Percentiles rank a stretch among this genome's conserved stretches.
These are phyloP conservation scores for Metroxylon sagu DNA, from an alignment of 176 grass and related monocot genomes.

Conservation along the genomic window DNA sequence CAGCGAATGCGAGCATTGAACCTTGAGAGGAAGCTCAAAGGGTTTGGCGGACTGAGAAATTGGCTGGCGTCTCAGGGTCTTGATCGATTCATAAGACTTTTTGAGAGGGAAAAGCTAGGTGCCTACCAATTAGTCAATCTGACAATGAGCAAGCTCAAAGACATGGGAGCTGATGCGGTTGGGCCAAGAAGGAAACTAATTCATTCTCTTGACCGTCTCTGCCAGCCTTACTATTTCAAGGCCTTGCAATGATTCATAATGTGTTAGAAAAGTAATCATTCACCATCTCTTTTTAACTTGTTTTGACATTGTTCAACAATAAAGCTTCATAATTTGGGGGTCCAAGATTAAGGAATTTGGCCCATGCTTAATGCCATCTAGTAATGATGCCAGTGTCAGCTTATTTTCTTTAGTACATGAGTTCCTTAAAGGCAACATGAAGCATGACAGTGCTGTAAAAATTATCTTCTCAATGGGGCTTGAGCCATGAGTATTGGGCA, in stretches of 20 bases:
- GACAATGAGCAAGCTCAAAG: slow-evolving; percentile 27
- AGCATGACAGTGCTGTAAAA: no score
- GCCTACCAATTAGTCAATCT: slow-evolving; percentile 27
- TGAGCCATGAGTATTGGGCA: no score
- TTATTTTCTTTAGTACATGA: no score
- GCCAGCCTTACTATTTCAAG: slow-evolving; percentile 7
- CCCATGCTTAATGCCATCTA: no score
- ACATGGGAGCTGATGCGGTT: slow-evolving; percentile 29
- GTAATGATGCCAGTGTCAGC: no score
- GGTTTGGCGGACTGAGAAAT: slow-evolving; percentile 16
- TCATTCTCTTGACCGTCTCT: slow-evolving; percentile 22
- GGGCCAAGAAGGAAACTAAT: slow-evolving; percentile 32
- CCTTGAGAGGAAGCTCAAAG: slow-evolving; percentile 17
- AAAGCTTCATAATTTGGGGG: no score
- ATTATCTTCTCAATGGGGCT: no score
- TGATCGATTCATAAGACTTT: slow-evolving; percentile 15
- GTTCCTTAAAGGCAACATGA: no score
- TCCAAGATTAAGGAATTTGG: no score
- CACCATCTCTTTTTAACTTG: no score
- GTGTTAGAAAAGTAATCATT: background rate
- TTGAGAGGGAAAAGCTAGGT: slow-evolving; percentile 27
- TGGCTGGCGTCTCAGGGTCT: slow-evolving; percentile 24
- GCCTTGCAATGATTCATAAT: background rate
- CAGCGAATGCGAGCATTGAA: slow-evolving; percentile 12
- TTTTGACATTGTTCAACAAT: no score